These are phyloP conservation scores for Lentinus tigrinus DNA, from an alignment of 768 basidiomycete genomes.

Conservation along the genomic window DNA sequence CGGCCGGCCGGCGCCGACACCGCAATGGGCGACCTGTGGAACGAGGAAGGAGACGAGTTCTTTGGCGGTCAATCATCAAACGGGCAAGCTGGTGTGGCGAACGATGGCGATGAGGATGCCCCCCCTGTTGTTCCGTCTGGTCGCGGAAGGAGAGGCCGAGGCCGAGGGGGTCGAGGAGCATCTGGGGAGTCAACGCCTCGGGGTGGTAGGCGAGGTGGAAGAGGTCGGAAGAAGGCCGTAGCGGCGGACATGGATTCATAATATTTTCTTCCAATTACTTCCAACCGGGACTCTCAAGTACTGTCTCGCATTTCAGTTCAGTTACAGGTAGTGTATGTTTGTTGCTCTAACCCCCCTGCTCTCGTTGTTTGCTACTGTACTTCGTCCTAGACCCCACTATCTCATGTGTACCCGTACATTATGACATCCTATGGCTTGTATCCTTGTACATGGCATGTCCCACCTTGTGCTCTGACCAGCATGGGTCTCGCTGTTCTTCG, in stretches of 20 bases:
- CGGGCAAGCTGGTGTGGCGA: slow-evolving; percentile 16
- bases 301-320: slow-evolving; percentile 6
- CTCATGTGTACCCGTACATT: slow-evolving; percentile 17
- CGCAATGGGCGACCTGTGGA: slow-evolving; percentile 68
- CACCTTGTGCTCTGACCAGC: background rate
- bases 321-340: slow-evolving; percentile 20
- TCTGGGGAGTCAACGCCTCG: slow-evolving; percentile 5
- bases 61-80: slow-evolving; percentile 64
- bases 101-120: slow-evolving; percentile 29
- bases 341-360: slow-evolving; percentile 20
- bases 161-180: slow-evolving; percentile 1
- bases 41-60: slow-evolving; percentile 85
- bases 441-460: slow-evolving; percentile 10
- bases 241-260: slow-evolving; percentile 17
- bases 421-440: slow-evolving; percentile 18
- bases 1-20: slow-evolving; percentile 34
- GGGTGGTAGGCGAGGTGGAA: slow-evolving; percentile 19
- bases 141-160: slow-evolving; percentile 5
- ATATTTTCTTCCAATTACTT: background rate
- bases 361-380: slow-evolving; percentile 14
- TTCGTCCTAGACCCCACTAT: slow-evolving; percentile 8
- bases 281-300: slow-evolving; percentile 14
- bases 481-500: background rate
- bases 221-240: slow-evolving; percentile 24
- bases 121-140: slow-evolving; percentile 22